phyloP scores from a whole-genome alignment of 2,329 filamentous ascomycete genomes.

The Phaeosphaeria sp. region DNA sequence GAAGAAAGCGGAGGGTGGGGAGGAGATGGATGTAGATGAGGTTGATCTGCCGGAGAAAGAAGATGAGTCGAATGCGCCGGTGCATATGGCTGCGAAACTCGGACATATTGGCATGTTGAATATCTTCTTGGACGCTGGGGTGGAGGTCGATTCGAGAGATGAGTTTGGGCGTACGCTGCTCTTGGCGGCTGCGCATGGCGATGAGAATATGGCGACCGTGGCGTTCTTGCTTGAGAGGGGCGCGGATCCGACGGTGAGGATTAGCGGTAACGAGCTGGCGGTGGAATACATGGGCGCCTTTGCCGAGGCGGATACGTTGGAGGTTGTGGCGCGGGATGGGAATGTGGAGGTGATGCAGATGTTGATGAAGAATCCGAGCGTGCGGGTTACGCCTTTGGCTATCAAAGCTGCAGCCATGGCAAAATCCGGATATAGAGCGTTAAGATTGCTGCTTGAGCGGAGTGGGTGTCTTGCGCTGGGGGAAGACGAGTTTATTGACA shows the following conservation, averaged over 20 bases:
- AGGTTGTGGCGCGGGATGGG: background rate
- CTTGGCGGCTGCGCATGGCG: background rate
- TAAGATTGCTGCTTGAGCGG: background rate
- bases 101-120: background rate
- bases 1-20: background rate
- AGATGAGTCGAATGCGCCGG: background rate
- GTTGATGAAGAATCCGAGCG: background rate
- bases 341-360: background rate
- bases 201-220: background rate
- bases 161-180: background rate
- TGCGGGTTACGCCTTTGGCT: background rate
- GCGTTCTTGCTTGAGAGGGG: background rate
- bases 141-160: background rate
- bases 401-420: background rate
- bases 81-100: background rate
- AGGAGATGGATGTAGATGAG: background rate
- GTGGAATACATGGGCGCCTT: background rate
- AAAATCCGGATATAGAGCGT: background rate
- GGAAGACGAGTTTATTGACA: background rate
- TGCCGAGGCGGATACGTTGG: background rate
- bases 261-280: background rate
- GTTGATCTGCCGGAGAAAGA: background rate
- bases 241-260: background rate
- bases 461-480: background rate
- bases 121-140: background rate